Evolutionary conservation across 1,139 yeast genomes (phyloP).

Genomic region (Taiozyma onychis): DNA sequence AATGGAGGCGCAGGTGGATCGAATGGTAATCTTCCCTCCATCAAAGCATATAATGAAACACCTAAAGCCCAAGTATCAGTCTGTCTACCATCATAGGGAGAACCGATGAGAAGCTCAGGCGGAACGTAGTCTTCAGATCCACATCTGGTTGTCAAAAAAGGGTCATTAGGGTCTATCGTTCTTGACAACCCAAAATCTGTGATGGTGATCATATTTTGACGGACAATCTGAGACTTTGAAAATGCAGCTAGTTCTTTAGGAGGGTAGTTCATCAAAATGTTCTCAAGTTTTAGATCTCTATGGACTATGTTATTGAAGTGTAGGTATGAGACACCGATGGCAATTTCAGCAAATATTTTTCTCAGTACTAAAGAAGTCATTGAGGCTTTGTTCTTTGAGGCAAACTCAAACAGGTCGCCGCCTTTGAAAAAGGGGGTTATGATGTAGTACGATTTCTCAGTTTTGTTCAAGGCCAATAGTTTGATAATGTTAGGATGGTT

Average conservation of each 20-base stretch:
- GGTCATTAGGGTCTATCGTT: constrained; percentile 49
- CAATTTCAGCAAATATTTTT: constrained; percentile 63
- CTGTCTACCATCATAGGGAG: constrained; percentile 82
- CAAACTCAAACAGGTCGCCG: constrained; percentile 73
- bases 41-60: constrained; percentile 73
- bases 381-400: constrained; percentile 36
- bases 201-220: constrained; percentile 48
- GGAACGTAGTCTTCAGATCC: constrained; percentile 96
- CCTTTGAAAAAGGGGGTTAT: constrained; percentile 76
- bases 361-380: constrained; percentile 44
- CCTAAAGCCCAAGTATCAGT: constrained; percentile 96
- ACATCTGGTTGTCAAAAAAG: constrained; percentile 76
- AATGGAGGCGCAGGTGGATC: constrained; percentile 51
- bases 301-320: constrained; percentile 69
- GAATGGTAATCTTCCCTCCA: constrained; percentile 86
- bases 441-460: constrained; percentile 35
- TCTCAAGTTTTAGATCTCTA: constrained; percentile 85
- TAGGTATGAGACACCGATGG: constrained; percentile 64
- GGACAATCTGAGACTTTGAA: constrained; percentile 11
- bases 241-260: constrained; percentile 29
- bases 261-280: constrained; percentile 48
- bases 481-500: constrained; percentile 39
- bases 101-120: constrained; percentile 87
- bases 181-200: constrained; percentile 90
- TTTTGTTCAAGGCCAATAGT: constrained; percentile 32